Evolutionary conservation across 306 rosid species (phyloP).

Genomic region (Trifolium subterraneum): DNA sequence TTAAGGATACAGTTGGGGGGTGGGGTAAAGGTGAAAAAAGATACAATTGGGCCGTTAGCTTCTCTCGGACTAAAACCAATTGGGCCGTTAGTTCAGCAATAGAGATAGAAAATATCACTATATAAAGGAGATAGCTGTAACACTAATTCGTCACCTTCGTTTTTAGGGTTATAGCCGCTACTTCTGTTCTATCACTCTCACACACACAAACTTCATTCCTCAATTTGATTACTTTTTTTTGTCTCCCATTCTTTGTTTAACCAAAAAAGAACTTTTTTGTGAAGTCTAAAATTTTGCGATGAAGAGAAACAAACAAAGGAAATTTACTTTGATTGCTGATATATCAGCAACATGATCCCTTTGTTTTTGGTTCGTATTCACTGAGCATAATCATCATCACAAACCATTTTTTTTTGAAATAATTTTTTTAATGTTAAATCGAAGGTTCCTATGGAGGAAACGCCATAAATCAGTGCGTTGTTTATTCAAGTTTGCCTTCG

Average conservation of each 20-base stretch:
- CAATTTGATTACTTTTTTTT: not conserved
- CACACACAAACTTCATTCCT: not conserved
- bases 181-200: too few species aligned
- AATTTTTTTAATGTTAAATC: conserved; percentile 8
- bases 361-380: conserved; percentile 90
- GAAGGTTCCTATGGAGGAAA: conserved; percentile 93
- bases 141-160: not conserved
- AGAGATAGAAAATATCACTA: not conserved
- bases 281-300: conserved; percentile 46
- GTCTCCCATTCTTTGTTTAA: not conserved
- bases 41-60: too few species aligned
- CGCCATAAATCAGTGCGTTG: conserved; percentile 68
- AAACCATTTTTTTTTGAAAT: not conserved
- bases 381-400: conserved; percentile 70
- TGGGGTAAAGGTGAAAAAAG: too few species aligned
- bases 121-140: not conserved
- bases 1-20: too few species aligned
- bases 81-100: not conserved
- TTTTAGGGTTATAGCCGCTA: conserved; percentile 2
- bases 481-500: conserved; percentile 96
- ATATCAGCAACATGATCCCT: conserved; percentile 63
- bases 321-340: conserved; percentile 59
- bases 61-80: not conserved
- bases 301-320: conserved; percentile 51
- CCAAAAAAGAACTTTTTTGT: not conserved